Evolutionary conservation across 331 rosid genomes (phyloP), one percentile per base, ranked within the genome.

Genomic region (Prunus yedoensis): DNA sequence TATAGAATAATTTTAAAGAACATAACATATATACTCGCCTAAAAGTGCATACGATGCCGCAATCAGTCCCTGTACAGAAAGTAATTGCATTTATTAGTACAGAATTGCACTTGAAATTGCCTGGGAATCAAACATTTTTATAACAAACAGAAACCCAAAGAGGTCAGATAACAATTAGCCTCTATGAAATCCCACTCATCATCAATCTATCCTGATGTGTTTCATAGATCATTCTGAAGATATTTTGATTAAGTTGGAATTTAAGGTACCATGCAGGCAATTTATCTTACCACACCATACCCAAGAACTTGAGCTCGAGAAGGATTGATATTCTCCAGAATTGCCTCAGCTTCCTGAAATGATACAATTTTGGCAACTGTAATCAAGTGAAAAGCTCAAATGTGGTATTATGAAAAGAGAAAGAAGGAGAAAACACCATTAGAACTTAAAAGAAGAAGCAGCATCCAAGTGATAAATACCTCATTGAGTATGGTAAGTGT

Each of bases 321-420:
- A 70, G 93, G 95, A 52, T 79, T 85, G 79, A 92, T 68, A 80
- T 81, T 82, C 81, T 89, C 96, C 68, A 94, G 85, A 81, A 94
- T 94, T 73, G 99, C 97, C 85, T 94, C 97, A 75, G 96, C 97
- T 78, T 94, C 99, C 99, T 92, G 91, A 59, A 81, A 74, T 80
- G 47, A 52, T 76, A 75, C 25, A 79, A 86, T 68, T 71, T 14
- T 78, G 73, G 50, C 66, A 51, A 27, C 62, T 70, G 41, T 63
- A 57, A 53, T 9, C 1, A 52, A 68, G 65, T 21, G 59, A 49
- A 64, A 20, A 51, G 59, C 49, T 30, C 61, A 70, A 18, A 28
- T 43, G 14, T 32, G 9, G 7, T 53, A 4, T 10, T 52, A 53
- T 8, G 7, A 50, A 54, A 10, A 0, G 21, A 57, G 60, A 41